Evolutionary conservation across 345 rosid species (phyloP), one percentile per base, ranked within the genome.

Genomic region (Odontarrhena argentea): DNA sequence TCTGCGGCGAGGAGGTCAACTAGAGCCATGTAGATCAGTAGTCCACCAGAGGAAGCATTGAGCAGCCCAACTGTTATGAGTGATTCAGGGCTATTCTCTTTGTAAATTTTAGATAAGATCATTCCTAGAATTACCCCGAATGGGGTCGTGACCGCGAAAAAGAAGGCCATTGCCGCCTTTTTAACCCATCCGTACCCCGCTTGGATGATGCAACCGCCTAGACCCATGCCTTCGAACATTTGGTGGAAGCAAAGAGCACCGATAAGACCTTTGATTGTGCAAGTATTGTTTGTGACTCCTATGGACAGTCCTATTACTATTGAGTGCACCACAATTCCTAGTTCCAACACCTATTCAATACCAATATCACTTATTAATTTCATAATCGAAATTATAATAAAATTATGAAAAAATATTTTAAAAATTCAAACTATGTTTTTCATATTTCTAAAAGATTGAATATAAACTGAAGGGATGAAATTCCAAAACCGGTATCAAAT

Each of bases 231-330:
- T 68, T 87, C 96, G 36, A 84, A 89, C 76, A 84, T 81, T 35
- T 89, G 96, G 54, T 89, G 96, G 56, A 89, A 89, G 25, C 85
- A 74, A 57, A 89, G 81, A 2, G 94, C 94, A 4, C 82, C 90
- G 0, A 87, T 47, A 0, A 87, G 75, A 2, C 84, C 85, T 56
- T 53, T 85, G 44, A 89, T 77, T 3, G 81, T 77, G 15, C 75
- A 66, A 2, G 86, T 80, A 67, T 78, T 84, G 69, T 77, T 76
- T 0, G 88, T 85, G 2, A 87, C 86, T 45, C 96, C 96, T 36
- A 84, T 28, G 0, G 94, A 80, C 3, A 85, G 71, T 32, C 94
- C 96, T 49, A 85, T 85, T 4, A 85, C 85, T 44, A 85, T 80
- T 0, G 96, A 87, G 63, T 87, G 96, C 22, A 84, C 88, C 38